Conservation (phyloP, 495 filamentous ascomycete species). For the Penicillium paradoxum region DNA sequence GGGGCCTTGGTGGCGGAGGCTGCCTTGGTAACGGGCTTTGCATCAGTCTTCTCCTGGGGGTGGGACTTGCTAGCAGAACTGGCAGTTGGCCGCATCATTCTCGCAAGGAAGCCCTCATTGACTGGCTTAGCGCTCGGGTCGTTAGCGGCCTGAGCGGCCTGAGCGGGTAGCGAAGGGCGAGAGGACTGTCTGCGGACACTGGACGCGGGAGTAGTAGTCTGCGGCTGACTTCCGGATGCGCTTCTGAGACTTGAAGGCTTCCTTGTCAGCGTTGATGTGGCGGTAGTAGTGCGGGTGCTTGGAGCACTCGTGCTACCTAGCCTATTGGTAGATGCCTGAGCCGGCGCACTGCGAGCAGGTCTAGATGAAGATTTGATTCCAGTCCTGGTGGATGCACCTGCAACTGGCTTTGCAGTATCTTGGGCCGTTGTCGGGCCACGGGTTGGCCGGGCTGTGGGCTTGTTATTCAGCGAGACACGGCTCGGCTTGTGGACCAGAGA, state of each 20-base stretch:
- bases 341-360: conserved; percentile 57
- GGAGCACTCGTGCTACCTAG: conserved; percentile 35
- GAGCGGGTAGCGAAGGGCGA: conserved; percentile 36
- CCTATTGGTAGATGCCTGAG: conserved; percentile 57
- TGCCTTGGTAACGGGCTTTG: conserved; percentile 34
- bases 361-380: conserved; percentile 61
- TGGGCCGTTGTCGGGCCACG: conserved; percentile 32
- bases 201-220: conserved; percentile 20
- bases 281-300: conserved; percentile 41
- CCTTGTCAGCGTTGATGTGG: conserved; percentile 30
- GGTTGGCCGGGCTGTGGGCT: conserved; percentile 23
- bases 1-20: conserved; percentile 21
- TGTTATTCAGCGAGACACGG: conserved; percentile 31
- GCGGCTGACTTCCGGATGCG: conserved; percentile 16
- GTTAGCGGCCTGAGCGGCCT: conserved; percentile 21
- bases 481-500: conserved; percentile 29
- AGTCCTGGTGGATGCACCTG: conserved; percentile 42
- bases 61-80: conserved; percentile 71
- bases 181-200: conserved; percentile 35
- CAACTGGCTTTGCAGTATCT: conserved; percentile 24
- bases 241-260: conserved; percentile 43
- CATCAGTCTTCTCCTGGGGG: conserved; percentile 64
- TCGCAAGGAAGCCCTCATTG: conserved; percentile 74
- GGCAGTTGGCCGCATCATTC: conserved; percentile 91
- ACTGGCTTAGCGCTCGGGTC: conserved; percentile 43